phyloP scores from a whole-genome alignment of 768 basidiomycete species.

The Amylocystis lapponica region DNA sequence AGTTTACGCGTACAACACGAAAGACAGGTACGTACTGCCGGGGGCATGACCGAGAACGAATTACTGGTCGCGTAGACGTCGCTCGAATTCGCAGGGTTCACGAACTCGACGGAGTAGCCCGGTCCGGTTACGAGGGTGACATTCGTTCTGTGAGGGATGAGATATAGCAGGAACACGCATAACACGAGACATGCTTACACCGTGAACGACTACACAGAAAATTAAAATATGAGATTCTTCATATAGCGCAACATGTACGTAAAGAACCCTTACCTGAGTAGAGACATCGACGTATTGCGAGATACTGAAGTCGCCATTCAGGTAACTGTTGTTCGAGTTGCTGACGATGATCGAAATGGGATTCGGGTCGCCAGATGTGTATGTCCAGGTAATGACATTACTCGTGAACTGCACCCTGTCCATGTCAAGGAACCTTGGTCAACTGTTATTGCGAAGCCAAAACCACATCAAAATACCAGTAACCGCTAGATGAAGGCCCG shows the following conservation, averaged over 20 bases:
- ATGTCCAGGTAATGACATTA: constrained; percentile 32
- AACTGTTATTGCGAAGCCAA: not conserved
- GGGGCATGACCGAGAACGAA: constrained; percentile 29
- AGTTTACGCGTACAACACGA: not conserved
- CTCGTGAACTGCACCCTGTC: constrained; percentile 29
- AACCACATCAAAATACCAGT: constrained; percentile 22
- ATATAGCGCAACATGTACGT: not conserved
- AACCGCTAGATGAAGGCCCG: constrained; percentile 22
- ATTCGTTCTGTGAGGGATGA: constrained; percentile 23
- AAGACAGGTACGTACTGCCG: constrained; percentile 29
- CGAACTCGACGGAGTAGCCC: constrained; percentile 31
- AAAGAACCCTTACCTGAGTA: constrained; percentile 12
- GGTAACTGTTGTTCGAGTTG: constrained; percentile 24
- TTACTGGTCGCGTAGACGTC: constrained; percentile 28
- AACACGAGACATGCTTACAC: constrained; percentile 6
- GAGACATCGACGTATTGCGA: constrained; percentile 26
- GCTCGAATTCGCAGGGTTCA: constrained; percentile 26
- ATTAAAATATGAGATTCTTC: not conserved
- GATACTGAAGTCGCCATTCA: constrained; percentile 34
- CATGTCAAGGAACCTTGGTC: not conserved
- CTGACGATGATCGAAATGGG: constrained; percentile 28
- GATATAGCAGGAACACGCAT: not conserved
- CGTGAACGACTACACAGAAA: constrained; percentile 12
- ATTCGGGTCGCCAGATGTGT: constrained; percentile 25
- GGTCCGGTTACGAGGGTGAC: constrained; percentile 27